Evolutionary conservation across 495 filamentous ascomycete genomes (phyloP).

Genomic region (Astrocystis sublimbata): DNA sequence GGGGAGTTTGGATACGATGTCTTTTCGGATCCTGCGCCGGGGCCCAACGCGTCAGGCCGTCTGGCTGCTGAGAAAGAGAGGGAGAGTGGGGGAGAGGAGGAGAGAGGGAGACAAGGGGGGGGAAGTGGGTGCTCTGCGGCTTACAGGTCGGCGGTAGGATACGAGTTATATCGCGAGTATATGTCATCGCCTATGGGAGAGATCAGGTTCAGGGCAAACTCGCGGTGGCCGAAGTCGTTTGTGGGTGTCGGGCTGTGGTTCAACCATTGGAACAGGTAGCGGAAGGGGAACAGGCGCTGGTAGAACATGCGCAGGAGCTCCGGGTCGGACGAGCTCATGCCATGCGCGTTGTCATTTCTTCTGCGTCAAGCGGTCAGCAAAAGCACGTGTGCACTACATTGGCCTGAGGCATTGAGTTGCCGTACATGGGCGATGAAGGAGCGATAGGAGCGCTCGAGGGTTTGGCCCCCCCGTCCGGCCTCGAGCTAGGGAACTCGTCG

Average conservation of each 20-base stretch:
- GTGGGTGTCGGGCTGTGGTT: conserved; percentile 87
- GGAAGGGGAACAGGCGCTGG: conserved; percentile 92
- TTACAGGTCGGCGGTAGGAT: conserved; percentile 78
- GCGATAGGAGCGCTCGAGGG: conserved; percentile 33
- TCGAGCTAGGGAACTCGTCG: conserved; percentile 68
- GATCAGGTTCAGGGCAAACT: conserved; percentile 90
- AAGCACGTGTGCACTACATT: background rate
- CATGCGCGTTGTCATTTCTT: conserved; percentile 5
- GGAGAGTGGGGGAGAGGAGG: too few species aligned
- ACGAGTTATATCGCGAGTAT: conserved; percentile 91
- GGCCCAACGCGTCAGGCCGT: conserved; percentile 12
- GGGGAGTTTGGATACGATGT: conserved; percentile 81
- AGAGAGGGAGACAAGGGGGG: too few species aligned
- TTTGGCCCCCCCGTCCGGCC: conserved; percentile 20
- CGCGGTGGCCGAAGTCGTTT: conserved; percentile 86
- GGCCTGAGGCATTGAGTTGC: background rate
- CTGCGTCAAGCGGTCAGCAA: conserved; percentile 24
- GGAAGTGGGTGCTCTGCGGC: conserved; percentile 35
- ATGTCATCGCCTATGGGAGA: conserved; percentile 60
- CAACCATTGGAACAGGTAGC: conserved; percentile 95
- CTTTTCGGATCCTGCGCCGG: conserved; percentile 73
- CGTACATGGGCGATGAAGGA: conserved; percentile 38
- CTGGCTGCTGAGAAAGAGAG: background rate
- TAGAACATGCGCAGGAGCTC: conserved; percentile 91
- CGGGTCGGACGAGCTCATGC: conserved; percentile 59